phyloP scores from a whole-genome alignment of 2,329 filamentous ascomycete genomes.

The Ploettnerulaceae sp. region DNA sequence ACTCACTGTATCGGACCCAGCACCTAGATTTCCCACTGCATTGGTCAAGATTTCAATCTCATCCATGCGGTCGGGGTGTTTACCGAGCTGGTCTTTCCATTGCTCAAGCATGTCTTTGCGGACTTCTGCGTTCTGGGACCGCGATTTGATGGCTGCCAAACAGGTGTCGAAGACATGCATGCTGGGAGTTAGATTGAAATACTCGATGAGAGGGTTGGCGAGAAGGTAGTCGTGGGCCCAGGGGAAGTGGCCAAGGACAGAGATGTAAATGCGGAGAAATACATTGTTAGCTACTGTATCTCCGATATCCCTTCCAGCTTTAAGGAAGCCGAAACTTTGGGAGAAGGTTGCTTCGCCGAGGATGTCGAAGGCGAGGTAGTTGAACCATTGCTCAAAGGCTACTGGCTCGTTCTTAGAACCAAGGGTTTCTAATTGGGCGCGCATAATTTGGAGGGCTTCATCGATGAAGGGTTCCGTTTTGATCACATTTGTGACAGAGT shows the following conservation, averaged over 20 bases:
- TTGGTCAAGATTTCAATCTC: constrained; percentile 35
- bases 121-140: constrained; percentile 33
- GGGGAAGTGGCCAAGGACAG: constrained; percentile 34
- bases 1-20: constrained; percentile 38
- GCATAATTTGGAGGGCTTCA: constrained; percentile 29
- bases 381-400: constrained; percentile 40
- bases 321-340: constrained; percentile 35
- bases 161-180: constrained; percentile 39
- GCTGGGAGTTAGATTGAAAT: constrained; percentile 34
- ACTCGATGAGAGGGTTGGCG: constrained; percentile 37
- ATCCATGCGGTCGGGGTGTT: constrained; percentile 34
- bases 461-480: constrained; percentile 31
- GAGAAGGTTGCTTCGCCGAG: constrained; percentile 36
- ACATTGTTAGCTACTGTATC: constrained; percentile 35
- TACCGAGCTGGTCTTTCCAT: constrained; percentile 34
- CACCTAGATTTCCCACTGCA: constrained; percentile 36
- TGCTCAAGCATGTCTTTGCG: constrained; percentile 37
- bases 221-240: constrained; percentile 36
- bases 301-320: constrained; percentile 33
- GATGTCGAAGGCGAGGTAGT: constrained; percentile 36
- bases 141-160: constrained; percentile 31
- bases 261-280: constrained; percentile 32
- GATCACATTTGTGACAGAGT: constrained; percentile 32
- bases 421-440: constrained; percentile 29
- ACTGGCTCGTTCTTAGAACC: constrained; percentile 24